Conservation (phyloP, 768 basidiomycete genomes). For the Pisolithus microcarpus region DNA sequence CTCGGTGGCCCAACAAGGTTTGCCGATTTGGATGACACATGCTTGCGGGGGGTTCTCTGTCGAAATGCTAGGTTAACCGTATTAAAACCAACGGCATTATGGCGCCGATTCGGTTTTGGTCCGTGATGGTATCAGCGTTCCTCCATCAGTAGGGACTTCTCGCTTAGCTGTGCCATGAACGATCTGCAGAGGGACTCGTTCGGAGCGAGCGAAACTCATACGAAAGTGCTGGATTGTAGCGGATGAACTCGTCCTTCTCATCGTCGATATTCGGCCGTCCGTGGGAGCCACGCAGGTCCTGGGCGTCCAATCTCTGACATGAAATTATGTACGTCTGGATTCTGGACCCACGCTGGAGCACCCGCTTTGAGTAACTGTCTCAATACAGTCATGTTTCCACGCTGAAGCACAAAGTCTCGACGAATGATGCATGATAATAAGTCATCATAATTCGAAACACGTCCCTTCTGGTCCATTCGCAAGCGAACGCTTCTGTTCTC, state of each 20-base stretch:
- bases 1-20: neutral
- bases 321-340: too few relatives aligned
- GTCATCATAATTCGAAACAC: neutral
- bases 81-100: neutral
- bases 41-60: neutral
- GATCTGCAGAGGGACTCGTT: too few relatives aligned
- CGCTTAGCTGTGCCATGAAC: neutral
- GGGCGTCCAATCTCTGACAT: neutral
- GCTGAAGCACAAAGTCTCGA: neutral
- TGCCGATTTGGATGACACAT: neutral
- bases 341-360: neutral
- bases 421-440: neutral
- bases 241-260: neutral
- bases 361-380: neutral
- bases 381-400: neutral
- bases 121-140: slow-evolving; percentile 1
- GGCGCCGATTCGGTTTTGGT: neutral
- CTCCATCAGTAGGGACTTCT: neutral
- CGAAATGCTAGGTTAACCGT: neutral
- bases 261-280: neutral
- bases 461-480: neutral
- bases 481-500: neutral
- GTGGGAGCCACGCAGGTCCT: neutral
- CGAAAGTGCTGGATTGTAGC: too few relatives aligned
- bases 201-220: too few relatives aligned